These are phyloP conservation scores for Saccharomyces hybrid DNA, from an alignment of 1,139 yeast species.

Conservation along the genomic window DNA sequence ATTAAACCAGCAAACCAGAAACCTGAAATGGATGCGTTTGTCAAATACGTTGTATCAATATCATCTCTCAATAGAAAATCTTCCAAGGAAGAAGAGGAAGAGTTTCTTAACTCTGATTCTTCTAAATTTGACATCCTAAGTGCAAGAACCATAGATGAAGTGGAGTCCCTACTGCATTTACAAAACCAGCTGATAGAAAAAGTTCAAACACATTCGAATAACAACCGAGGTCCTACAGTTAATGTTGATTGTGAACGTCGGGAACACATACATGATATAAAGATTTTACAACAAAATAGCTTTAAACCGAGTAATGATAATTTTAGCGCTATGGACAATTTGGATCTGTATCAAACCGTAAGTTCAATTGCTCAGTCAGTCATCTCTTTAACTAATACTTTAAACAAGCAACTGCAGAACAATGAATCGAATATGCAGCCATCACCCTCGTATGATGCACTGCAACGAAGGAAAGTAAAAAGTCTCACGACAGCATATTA, in stretches of 20 bases:
- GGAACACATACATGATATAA: neutral
- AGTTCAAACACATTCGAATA: constrained; percentile 11
- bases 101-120: constrained; percentile 31
- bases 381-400: constrained; percentile 25
- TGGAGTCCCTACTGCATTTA: constrained; percentile 37
- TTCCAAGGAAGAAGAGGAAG: constrained; percentile 10
- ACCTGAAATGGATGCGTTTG: constrained; percentile 32
- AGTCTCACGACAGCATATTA: constrained; percentile 15
- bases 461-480: constrained; percentile 21
- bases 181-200: constrained; percentile 32
- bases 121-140: constrained; percentile 64
- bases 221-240: neutral
- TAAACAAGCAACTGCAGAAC: constrained; percentile 10
- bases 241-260: neutral
- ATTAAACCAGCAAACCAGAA: constrained; percentile 4
- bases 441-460: constrained; percentile 21
- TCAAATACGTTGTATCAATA: constrained; percentile 36
- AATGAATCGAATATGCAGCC: constrained; percentile 5
- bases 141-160: constrained; percentile 72
- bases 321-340: constrained; percentile 30
- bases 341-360: constrained; percentile 31
- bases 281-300: constrained; percentile 5
- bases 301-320: neutral
- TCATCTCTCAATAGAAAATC: constrained; percentile 28
- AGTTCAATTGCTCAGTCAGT: constrained; percentile 31